phyloP scores from a whole-genome alignment of 2,329 filamentous ascomycete genomes.

The Claviceps africana region DNA sequence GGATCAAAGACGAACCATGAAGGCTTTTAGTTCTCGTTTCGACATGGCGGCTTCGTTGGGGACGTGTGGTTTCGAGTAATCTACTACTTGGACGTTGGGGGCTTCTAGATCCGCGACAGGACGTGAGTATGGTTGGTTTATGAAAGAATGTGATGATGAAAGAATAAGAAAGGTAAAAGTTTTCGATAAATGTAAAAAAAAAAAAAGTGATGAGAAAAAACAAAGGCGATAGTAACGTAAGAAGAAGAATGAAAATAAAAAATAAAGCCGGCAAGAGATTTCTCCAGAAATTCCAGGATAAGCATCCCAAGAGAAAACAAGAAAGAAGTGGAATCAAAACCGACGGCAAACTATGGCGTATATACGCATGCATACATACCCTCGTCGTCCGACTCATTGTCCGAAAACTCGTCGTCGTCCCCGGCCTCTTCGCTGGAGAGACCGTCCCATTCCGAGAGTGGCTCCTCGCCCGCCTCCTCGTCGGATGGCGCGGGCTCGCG shows the following conservation, averaged over 20 bases:
- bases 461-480: neutral
- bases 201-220: too few species aligned
- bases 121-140: neutral
- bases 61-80: slow-evolving; percentile 34
- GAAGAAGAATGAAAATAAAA: too few species aligned
- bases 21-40: slow-evolving; percentile 61
- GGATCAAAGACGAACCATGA: slow-evolving; percentile 48
- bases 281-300: too few species aligned
- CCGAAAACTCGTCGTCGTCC: neutral
- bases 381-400: slow-evolving; percentile 16
- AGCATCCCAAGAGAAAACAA: too few species aligned
- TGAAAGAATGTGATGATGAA: too few species aligned
- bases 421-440: slow-evolving; percentile 15
- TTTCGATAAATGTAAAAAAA: too few species aligned
- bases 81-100: slow-evolving; percentile 41
- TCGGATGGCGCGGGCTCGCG: slow-evolving; percentile 7
- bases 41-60: slow-evolving; percentile 34
- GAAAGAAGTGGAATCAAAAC: too few species aligned
- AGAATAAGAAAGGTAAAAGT: too few species aligned
- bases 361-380: slow-evolving; percentile 10
- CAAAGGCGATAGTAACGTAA: too few species aligned
- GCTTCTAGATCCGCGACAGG: neutral
- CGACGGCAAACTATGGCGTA: too few species aligned
- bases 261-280: too few species aligned
- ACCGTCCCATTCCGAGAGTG: slow-evolving; percentile 5